These are phyloP conservation scores for Raphanus raphanistrum DNA, from an alignment of 345 rosid genomes.

Conservation along the genomic window DNA sequence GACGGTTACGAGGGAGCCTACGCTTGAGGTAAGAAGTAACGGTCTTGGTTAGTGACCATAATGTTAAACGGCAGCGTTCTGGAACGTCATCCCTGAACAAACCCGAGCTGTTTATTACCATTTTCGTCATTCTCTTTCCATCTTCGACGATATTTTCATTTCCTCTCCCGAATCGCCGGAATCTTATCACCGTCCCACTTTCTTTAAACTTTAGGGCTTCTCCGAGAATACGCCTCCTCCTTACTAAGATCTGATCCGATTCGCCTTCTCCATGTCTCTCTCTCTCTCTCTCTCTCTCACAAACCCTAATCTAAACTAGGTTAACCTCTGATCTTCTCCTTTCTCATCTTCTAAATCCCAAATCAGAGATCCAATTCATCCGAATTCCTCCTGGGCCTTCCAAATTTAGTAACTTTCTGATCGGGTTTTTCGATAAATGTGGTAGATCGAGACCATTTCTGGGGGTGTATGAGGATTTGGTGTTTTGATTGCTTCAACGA, in stretches of 20 bases:
- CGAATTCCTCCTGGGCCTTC: slow-evolving; percentile 1
- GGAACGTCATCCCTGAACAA: background rate
- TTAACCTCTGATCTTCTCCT: background rate
- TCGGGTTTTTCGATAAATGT: slow-evolving; percentile 32
- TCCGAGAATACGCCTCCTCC: background rate
- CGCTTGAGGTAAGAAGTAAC: no score
- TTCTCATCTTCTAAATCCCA: background rate
- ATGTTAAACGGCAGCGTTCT: background rate
- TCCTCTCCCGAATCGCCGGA: background rate
- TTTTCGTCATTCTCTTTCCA: background rate
- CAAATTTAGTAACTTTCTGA: background rate
- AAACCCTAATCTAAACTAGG: background rate
- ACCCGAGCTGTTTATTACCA: no score
- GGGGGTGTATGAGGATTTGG: slow-evolving; percentile 81
- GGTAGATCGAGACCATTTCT: background rate
- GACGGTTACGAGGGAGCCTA: no score
- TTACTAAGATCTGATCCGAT: background rate
- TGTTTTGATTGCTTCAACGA: slow-evolving; percentile 67
- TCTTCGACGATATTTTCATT: background rate
- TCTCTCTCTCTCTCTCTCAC: background rate
- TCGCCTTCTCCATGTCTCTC: background rate
- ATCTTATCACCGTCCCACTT: background rate
- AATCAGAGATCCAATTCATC: background rate
- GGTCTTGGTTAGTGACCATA: background rate
- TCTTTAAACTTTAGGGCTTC: background rate